Base-by-base conservation (phyloP, 177 flowering plant species). In the Vitis hybrid region DNA sequence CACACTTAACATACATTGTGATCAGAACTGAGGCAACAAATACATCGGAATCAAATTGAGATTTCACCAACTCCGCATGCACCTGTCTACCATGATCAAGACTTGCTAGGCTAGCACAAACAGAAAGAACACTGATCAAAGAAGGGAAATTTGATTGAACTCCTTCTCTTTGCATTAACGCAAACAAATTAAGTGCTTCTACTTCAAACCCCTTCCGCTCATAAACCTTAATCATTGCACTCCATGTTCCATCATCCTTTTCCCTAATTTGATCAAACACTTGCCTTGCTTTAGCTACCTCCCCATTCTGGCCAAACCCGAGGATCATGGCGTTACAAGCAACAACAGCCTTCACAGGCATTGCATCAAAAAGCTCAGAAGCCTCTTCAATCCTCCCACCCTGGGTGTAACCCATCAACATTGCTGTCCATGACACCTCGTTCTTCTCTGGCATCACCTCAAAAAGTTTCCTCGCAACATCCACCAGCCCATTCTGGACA, bases 361-460 rank as follows among this genome's bases (percentile, higher is more conserved):
- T 83, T 20, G 77, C 79, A 22, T 76, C 63, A 67, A 81, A 85
- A 63, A 83, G 69, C 57, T 83, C 77, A 8, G 61, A 73, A 2
- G 88, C 88, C 63, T 81, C 86, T 22, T 74, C 73, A 8, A 77
- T 77, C 79, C 86, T 69, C 20, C 86, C 85, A 66, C 78, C 62
- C 6, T 78, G 77, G 34, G 71, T 75, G 57, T 85, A 85, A 1
- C 86, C 86, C 74, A 73, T 76, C 59, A 85, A 65, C 84, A 85
- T 85, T 10, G 80, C 80, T 2, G 83, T 81, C 85, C 86, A 83
- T 2, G 85, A 74, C 39, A 83, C 83, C 72, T 83, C 88, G 66
- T 78, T 83, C 69, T 76, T 85, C 75, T 80, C 88, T 10, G 88
- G 88, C 85, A 85, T 83, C 67, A 83, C 86, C 65, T 85, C 88